Conservation (phyloP, 2,329 filamentous ascomycete genomes). For the Aspergillus sp. region DNA sequence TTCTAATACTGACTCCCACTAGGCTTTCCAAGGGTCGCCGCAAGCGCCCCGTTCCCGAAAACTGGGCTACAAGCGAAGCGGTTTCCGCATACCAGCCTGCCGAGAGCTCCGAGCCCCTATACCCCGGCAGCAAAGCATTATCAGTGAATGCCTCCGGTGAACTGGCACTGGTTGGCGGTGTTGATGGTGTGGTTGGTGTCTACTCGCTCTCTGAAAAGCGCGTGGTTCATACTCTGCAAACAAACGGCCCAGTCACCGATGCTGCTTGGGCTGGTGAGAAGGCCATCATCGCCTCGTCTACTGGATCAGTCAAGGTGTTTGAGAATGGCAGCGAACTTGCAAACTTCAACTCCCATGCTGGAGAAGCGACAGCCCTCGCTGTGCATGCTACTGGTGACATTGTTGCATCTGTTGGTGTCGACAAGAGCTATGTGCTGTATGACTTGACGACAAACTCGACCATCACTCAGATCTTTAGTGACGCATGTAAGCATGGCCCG, state of each 20-base stretch:
- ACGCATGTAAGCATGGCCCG: slow-evolving; percentile 60
- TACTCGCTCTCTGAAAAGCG: slow-evolving; percentile 74
- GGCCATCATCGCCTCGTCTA: slow-evolving; percentile 67
- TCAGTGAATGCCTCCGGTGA: slow-evolving; percentile 57
- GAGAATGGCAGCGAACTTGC: slow-evolving; percentile 65
- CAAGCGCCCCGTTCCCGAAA: slow-evolving; percentile 80
- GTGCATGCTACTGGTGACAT: slow-evolving; percentile 79
- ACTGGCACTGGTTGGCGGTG: slow-evolving; percentile 68
- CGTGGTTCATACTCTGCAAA: slow-evolving; percentile 64
- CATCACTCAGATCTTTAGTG: slow-evolving; percentile 73
- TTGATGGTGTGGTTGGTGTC: slow-evolving; percentile 69
- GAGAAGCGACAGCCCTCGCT: slow-evolving; percentile 70
- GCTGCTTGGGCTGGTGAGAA: slow-evolving; percentile 57
- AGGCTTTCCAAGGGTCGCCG: slow-evolving; percentile 84
- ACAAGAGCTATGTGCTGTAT: slow-evolving; percentile 92
- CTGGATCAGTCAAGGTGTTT: slow-evolving; percentile 76
- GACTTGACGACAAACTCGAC: slow-evolving; percentile 65
- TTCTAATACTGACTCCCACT: slow-evolving; percentile 16
- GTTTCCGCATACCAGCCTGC: slow-evolving; percentile 58
- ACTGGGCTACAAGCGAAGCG: slow-evolving; percentile 74
- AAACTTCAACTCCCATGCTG: slow-evolving; percentile 75
- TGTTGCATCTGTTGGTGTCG: slow-evolving; percentile 78
- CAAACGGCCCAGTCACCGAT: slow-evolving; percentile 63
- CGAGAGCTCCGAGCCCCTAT: slow-evolving; percentile 53
- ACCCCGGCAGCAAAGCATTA: slow-evolving; percentile 54